Evolutionary conservation across 2,329 filamentous ascomycete species (phyloP).

Genomic region (Ascochyta pisi): DNA sequence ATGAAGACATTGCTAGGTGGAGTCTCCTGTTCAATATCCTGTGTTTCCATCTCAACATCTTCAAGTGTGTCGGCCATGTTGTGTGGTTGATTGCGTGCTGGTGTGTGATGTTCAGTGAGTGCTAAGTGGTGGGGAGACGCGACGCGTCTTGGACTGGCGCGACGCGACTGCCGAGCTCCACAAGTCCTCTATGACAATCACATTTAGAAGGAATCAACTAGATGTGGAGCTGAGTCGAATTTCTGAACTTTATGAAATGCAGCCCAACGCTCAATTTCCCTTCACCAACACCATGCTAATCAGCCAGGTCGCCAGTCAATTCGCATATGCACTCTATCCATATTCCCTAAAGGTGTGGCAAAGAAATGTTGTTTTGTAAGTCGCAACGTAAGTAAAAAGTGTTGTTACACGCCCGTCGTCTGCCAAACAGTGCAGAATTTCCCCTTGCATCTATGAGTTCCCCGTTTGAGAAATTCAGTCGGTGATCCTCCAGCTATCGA

Average conservation of each 20-base stretch:
- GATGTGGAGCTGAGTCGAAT: not conserved
- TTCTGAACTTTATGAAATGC: conserved; percentile 2
- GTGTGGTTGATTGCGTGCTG: not conserved
- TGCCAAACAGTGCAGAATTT: conserved; percentile 2
- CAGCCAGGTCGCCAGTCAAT: conserved; percentile 5
- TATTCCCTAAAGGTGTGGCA: conserved; percentile 13
- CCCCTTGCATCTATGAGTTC: not conserved
- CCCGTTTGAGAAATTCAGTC: conserved; percentile 55
- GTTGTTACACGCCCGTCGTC: conserved; percentile 14
- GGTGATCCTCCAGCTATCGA: conserved; percentile 82
- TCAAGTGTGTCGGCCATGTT: conserved; percentile 39
- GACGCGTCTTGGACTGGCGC: not conserved
- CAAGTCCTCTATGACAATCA: no score
- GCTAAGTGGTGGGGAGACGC: conserved; percentile 25
- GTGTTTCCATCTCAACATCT: conserved; percentile 44
- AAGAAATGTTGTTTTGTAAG: conserved; percentile 13
- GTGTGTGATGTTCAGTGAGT: not conserved
- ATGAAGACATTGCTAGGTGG: conserved; percentile 52
- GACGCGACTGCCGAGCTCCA: conserved; percentile 50
- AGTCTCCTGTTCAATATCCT: conserved; percentile 47
- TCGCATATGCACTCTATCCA: conserved; percentile 15
- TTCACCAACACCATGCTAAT: conserved; percentile 12
- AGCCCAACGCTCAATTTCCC: conserved; percentile 1
- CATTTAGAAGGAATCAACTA: no score
- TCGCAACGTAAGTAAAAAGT: conserved; percentile 15